Evolutionary conservation across 139 green algal species (phyloP), one percentile per base, ranked within the genome.

Genomic region (Parachlorella kessleri): DNA sequence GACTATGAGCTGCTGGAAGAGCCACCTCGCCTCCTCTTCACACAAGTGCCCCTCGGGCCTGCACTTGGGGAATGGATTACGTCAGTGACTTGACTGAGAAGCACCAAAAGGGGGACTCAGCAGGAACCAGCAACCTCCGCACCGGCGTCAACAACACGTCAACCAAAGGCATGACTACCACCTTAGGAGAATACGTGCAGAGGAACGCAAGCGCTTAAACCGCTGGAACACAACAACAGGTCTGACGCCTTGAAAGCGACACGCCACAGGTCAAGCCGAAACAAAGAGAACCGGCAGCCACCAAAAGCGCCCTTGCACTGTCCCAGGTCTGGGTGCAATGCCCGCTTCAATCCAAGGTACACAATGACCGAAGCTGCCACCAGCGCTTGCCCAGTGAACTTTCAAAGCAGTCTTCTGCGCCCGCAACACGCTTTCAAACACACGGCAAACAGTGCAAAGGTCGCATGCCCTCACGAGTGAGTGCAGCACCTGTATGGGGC

Each of bases 1-100:
- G 37, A 91, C 81, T 53, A 92, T 81, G 2, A 94, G 81, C 76
- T 94, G 90, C 79, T 94, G 90, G 69, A 93, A 94, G 65, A 91
- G 90, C 75, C 88, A 92, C 66, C 90, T 86, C 9, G 88, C 90
- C 39, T 90, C 87, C 53, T 85, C 76, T 71, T 94, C 90, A 4
- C 81, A 67, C 42, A 93, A 53, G 40, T 59, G 48, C 0, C 48
- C 48, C 14, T 59, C 21, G 48, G 48, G 48, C 48, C 48, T 59
- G 48, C 48, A 59, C 14, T 18, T 28, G 48, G 14, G 21, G 48
- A 59, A 59, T 59, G 14, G 14, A 18, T 59, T 59, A 28, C 21
- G 0, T 59, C 48, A 59, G 48, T 59, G 48, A 18, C 48, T 59
- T n/a, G n/a, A n/a, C n/a, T n/a, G n/a, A n/a, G n/a, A n/a, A n/a